A percentile compares a stretch with the other conserved stretches of the same genome.
Evolutionary conservation across 768 basidiomycete genomes (phyloP).

Genomic region (Trametes sanguinea): DNA sequence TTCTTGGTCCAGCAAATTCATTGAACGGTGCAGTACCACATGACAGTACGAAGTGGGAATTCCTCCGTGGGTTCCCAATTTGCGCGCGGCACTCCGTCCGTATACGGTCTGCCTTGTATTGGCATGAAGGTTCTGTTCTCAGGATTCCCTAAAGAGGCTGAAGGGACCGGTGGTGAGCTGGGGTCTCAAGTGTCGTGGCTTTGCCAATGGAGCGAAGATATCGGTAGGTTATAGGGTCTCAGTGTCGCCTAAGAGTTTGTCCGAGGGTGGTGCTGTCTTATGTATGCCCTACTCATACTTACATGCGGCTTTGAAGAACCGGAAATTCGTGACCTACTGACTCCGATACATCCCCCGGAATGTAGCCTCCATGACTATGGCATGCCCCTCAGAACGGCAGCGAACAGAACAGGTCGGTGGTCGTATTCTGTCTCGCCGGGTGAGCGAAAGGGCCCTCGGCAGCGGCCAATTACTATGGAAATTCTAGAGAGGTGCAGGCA

Average conservation of each 20-base stretch:
- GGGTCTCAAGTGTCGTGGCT: no score
- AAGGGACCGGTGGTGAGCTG: neutral
- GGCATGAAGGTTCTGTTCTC: neutral
- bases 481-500: slow-evolving; percentile 25
- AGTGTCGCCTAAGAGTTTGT: neutral
- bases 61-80: neutral
- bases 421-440: no score
- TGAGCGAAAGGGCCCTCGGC: neutral
- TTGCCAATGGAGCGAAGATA: neutral
- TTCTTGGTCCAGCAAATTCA: neutral
- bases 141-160: neutral
- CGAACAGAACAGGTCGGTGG: no score
- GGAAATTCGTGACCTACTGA: no score
- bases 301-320: no score
- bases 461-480: neutral
- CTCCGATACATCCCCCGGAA: no score
- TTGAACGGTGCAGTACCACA: neutral
- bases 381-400: no score
- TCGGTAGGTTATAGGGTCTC: neutral
- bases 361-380: no score
- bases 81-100: neutral
- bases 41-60: neutral
- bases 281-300: no score
- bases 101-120: neutral
- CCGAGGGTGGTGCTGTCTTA: no score